Base-by-base conservation (phyloP, 352 stramenopile species). In the Halophytophthora polymorphica region DNA sequence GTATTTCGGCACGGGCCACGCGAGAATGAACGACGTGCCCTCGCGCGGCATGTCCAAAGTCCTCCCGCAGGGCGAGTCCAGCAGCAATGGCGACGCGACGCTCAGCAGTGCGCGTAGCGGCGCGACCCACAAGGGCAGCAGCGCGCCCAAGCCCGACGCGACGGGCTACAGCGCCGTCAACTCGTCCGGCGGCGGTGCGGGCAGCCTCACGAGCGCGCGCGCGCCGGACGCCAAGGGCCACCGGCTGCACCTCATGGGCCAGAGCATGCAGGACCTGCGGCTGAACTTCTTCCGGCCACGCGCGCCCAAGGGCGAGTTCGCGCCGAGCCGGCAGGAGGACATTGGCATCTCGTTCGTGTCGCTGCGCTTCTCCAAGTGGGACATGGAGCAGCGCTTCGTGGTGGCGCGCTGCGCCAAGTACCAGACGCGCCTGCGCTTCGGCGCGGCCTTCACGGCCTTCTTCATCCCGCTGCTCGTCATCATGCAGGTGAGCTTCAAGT, bases 401-500 rank as follows among this genome's bases (percentile, higher is more conserved):
- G 28, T 66, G 13, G 58, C 74, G 21, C 67, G 79, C 0, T 66
- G 59, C 31, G 48, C 53, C 18, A 93, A 93, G 60, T 93, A 90
- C 56, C 79, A 81, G 45, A 88, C 72, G 17, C 74, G 80, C 5
- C 56, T 91, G 22, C 83, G 79, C 29, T 90, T 90, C 48, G 83
- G 78, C 2, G 77, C 78, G 10, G 77, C 66, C 0, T 88, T 91
- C 53, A 91, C 83, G 2, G 79, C 80, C 6, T 86, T 90, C 44
- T 86, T 91, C 59, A 93, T 93, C 44, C 76, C 83, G 54, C 62
- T 93, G 45, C 66, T 93, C 2, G 74, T 91, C n/a, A 75, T 93
- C 57, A 89, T 90, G 81, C 77, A 91, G 62, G 77, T 91, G 57
- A 88, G 75, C 19, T 87, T 91, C 60, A 90, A 93, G 64, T 79